A percentile compares a stretch with the other conserved stretches of the same genome.
These are phyloP conservation scores for Solanum corneliomulleri DNA, from an alignment of 257 asterid species.

Conservation along the genomic window DNA sequence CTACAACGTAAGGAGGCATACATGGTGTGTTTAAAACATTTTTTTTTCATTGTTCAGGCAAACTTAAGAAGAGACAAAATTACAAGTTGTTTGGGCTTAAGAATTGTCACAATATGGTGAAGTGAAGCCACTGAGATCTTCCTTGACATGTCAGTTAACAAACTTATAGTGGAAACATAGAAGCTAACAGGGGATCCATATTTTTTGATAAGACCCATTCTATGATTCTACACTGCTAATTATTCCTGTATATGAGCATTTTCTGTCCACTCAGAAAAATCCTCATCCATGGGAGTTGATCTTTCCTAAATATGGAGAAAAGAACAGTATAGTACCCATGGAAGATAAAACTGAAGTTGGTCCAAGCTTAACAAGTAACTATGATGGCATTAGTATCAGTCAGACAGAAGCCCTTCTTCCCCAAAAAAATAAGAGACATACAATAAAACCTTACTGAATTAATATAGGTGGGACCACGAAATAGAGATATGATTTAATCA, in stretches of 20 bases:
- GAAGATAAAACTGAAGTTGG: not conserved
- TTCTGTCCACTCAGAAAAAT: not conserved
- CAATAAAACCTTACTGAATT: no score
- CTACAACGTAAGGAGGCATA: not conserved
- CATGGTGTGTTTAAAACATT: not conserved
- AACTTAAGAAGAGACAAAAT: not conserved
- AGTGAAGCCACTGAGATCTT: not conserved
- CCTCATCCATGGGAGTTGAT: not conserved
- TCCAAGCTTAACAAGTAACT: not conserved
- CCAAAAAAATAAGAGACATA: not conserved
- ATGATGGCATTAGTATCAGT: not conserved
- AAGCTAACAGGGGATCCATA: not conserved
- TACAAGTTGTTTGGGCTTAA: not conserved
- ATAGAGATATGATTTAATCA: no score
- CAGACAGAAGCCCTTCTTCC: not conserved
- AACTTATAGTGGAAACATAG: not conserved
- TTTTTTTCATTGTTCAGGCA: not conserved
- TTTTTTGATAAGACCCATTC: not conserved
- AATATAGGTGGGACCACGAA: no score
- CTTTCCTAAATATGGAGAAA: not conserved
- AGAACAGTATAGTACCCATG: not conserved
- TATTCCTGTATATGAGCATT: not conserved
- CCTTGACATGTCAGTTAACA: not conserved
- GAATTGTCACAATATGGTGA: not conserved
- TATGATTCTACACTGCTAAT: not conserved